These are phyloP conservation scores for Trichothecium roseum DNA, from an alignment of 2,329 filamentous ascomycete genomes.

Conservation along the genomic window DNA sequence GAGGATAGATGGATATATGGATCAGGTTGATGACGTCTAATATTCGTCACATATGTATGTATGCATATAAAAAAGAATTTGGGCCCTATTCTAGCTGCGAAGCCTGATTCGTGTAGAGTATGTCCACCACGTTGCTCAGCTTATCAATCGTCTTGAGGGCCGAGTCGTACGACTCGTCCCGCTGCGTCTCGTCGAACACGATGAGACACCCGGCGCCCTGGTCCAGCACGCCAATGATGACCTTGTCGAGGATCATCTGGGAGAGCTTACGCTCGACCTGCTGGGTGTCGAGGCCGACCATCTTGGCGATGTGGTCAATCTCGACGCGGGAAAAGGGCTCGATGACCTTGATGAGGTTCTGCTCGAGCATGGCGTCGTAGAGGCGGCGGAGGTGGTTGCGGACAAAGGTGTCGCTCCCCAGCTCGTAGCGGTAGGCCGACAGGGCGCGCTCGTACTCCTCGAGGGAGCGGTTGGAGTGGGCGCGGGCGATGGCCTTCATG, in stretches of 20 bases:
- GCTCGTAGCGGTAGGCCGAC: slow-evolving; percentile 81
- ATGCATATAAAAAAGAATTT: too few species aligned
- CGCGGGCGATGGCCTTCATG: slow-evolving; percentile 96
- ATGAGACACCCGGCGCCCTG: slow-evolving; percentile 97
- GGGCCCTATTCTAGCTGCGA: slow-evolving; percentile 77
- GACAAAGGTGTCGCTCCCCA: slow-evolving; percentile 91
- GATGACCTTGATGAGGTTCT: slow-evolving; percentile 99
- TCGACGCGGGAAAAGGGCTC: slow-evolving; percentile 97
- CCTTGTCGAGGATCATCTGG: slow-evolving; percentile 99
- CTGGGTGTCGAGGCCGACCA: slow-evolving; percentile 91
- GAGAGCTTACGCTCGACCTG: slow-evolving; percentile 97
- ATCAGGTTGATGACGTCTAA: too few species aligned
- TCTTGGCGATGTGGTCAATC: slow-evolving; percentile 92
- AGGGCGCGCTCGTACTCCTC: slow-evolving; percentile 96
- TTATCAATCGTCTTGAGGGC: slow-evolving; percentile 94
- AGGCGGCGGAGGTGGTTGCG: slow-evolving; percentile 90
- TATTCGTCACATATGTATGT: too few species aligned
- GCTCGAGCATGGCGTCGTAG: slow-evolving; percentile 98
- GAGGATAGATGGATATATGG: too few species aligned
- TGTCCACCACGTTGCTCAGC: slow-evolving; percentile 92
- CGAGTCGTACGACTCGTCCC: slow-evolving; percentile 88
- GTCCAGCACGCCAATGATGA: slow-evolving; percentile 94
- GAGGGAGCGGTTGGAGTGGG: slow-evolving; percentile 87
- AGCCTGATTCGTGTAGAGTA: slow-evolving; percentile 95
- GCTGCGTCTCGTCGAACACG: slow-evolving; percentile 89